Percentiles rank a stretch among this genome's conserved stretches.
Evolutionary conservation across 2,329 filamentous ascomycete genomes (phyloP).

Genomic region (Thielaviopsis cerberus): DNA sequence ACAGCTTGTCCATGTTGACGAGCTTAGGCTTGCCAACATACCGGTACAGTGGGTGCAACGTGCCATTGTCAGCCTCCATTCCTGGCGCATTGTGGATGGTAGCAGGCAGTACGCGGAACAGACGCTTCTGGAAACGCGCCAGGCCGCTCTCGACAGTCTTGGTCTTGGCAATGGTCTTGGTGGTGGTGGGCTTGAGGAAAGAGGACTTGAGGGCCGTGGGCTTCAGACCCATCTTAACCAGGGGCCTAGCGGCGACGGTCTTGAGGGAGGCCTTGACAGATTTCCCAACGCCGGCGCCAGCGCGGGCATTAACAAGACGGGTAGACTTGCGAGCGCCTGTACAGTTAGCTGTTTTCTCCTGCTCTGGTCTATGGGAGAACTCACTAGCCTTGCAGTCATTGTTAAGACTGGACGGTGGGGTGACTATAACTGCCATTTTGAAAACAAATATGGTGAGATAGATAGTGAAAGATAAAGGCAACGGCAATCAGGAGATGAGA

Average conservation of each 20-base stretch:
- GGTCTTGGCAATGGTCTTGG: background rate
- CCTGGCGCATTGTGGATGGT: background rate
- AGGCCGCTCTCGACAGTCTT: background rate
- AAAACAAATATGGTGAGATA: background rate
- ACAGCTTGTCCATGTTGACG: background rate
- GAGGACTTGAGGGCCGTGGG: background rate
- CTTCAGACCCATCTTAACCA: background rate
- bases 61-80: background rate
- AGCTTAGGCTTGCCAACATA: background rate
- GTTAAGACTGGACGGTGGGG: background rate
- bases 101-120: background rate
- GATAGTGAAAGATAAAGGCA: background rate
- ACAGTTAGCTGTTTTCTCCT: background rate
- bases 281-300: background rate
- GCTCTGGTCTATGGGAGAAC: background rate
- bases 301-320: background rate
- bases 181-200: background rate
- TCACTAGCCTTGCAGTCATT: background rate
- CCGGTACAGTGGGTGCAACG: slow-evolving; percentile 5
- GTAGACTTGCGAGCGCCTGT: background rate
- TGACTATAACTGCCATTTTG: background rate
- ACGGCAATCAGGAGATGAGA: background rate
- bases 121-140: background rate
- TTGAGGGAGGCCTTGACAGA: background rate
- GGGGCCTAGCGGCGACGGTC: background rate